These are phyloP conservation scores for Megacollybia platyphylla DNA, from an alignment of 1,284 basidiomycete genomes.

Conservation along the genomic window DNA sequence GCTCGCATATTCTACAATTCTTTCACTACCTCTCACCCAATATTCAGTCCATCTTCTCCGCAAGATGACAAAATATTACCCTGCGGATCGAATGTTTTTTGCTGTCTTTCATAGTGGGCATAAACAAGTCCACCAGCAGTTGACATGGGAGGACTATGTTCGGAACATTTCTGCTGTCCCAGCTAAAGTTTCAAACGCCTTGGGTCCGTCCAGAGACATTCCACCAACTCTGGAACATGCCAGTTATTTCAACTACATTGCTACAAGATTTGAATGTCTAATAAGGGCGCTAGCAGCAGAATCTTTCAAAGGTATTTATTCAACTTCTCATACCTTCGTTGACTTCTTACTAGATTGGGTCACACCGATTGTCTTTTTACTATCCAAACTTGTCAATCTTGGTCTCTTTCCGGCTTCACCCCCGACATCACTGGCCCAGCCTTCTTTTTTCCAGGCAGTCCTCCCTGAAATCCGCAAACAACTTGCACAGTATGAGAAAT, in stretches of 20 bases:
- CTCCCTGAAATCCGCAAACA: slow-evolving; percentile 35
- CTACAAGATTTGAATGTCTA: slow-evolving; percentile 43
- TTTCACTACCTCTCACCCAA: slow-evolving; percentile 33
- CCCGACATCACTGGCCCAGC: slow-evolving; percentile 37
- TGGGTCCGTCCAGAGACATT: slow-evolving; percentile 22
- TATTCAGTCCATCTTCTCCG: slow-evolving; percentile 39
- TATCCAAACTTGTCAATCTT: slow-evolving; percentile 53
- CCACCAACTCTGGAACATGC: slow-evolving; percentile 39
- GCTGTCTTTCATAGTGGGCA: slow-evolving; percentile 25
- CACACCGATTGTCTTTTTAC: slow-evolving; percentile 33
- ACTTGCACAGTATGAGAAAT: slow-evolving; percentile 13
- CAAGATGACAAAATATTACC: slow-evolving; percentile 44
- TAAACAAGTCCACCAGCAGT: slow-evolving; percentile 15
- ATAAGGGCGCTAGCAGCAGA: slow-evolving; percentile 17
- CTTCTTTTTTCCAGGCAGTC: slow-evolving; percentile 48
- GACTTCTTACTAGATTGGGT: slow-evolving; percentile 14
- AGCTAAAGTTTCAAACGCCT: slow-evolving; percentile 53
- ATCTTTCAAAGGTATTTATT: slow-evolving; percentile 13
- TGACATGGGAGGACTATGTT: slow-evolving; percentile 61
- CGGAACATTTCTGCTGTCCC: slow-evolving; percentile 49
- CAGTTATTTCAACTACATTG: slow-evolving; percentile 37
- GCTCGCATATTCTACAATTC: slow-evolving; percentile 47
- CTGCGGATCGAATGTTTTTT: slow-evolving; percentile 53
- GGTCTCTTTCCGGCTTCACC: slow-evolving; percentile 45
- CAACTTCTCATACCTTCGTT: slow-evolving; percentile 1